Evolutionary conservation across 331 rosid species (phyloP).

Genomic region (Spiraea crenata): DNA sequence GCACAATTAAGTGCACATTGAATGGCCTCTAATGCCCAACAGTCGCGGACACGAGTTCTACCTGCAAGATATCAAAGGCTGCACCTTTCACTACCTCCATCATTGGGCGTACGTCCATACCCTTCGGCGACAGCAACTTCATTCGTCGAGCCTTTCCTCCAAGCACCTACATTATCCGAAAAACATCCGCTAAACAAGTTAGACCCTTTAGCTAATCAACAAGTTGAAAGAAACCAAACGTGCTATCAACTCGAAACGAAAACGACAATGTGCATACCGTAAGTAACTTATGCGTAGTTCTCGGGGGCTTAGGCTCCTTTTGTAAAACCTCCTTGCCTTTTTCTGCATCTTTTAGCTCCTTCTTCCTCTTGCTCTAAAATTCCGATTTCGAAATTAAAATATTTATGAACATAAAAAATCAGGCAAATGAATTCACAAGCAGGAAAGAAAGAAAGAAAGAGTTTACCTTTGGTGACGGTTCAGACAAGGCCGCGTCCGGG

Average conservation of each 20-base stretch:
- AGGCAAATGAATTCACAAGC: background rate
- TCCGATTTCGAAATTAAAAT: constrained; percentile 14
- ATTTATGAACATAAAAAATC: background rate
- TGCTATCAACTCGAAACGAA: constrained; percentile 3
- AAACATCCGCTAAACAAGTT: background rate
- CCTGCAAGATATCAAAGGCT: constrained; percentile 92
- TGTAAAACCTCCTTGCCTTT: constrained; percentile 40
- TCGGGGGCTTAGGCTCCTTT: constrained; percentile 51
- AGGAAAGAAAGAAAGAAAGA: background rate
- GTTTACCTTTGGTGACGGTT: constrained; percentile 47
- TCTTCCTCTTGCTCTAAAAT: constrained; percentile 60
- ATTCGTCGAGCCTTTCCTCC: constrained; percentile 91
- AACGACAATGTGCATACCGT: constrained; percentile 47
- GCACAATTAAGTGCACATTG: background rate
- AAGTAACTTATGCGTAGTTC: constrained; percentile 84
- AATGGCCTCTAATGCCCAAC: background rate
- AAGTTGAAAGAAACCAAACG: background rate
- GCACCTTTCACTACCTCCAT: constrained; percentile 99
- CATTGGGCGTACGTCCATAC: constrained; percentile 99
- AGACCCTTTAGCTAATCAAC: background rate
- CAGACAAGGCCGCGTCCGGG: constrained; percentile 69
- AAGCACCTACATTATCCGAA: constrained; percentile 55
- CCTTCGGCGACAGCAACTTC: constrained; percentile 91
- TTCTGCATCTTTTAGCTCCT: constrained; percentile 38
- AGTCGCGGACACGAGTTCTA: constrained; percentile 22